phyloP scores from a whole-genome alignment of 2,329 filamentous ascomycete genomes.

The Xylaria arbuscula region DNA sequence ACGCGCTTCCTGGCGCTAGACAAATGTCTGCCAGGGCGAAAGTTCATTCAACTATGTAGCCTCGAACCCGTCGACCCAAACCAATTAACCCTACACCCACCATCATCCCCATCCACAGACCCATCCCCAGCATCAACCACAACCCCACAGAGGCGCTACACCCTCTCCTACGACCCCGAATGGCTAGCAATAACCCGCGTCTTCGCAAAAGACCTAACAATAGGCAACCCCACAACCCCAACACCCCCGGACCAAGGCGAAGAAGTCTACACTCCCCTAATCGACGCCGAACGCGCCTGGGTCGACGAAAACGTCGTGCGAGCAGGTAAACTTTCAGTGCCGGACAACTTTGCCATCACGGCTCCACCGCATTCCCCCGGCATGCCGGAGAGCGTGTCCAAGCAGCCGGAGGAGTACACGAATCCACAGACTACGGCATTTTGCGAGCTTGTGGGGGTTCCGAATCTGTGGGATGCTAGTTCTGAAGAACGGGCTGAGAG shows the following conservation, averaged over 20 bases:
- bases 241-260: conserved; percentile 74
- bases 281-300: conserved; percentile 80
- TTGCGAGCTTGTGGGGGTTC: conserved; percentile 80
- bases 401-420: conserved; percentile 82
- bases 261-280: conserved; percentile 72
- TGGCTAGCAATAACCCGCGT: conserved; percentile 94
- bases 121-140: too few relatives aligned
- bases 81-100: conserved; percentile 38
- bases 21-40: conserved; percentile 83
- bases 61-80: conserved; percentile 62
- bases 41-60: conserved; percentile 84
- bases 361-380: conserved; percentile 75
- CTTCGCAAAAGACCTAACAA: conserved; percentile 73
- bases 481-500: conserved; percentile 74
- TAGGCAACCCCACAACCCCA: conserved; percentile 69
- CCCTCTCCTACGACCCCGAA: conserved; percentile 86
- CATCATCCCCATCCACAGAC: conserved; percentile 35
- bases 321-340: conserved; percentile 72
- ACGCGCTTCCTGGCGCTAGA: conserved; percentile 91
- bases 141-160: conserved; percentile 56
- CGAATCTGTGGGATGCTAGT: conserved; percentile 79
- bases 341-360: conserved; percentile 80
- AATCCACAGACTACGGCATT: conserved; percentile 88
- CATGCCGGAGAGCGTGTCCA: conserved; percentile 65
- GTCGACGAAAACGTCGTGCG: conserved; percentile 79